phyloP scores from a whole-genome alignment of 164 flowering plant genomes.

The Platanus orientalis region DNA sequence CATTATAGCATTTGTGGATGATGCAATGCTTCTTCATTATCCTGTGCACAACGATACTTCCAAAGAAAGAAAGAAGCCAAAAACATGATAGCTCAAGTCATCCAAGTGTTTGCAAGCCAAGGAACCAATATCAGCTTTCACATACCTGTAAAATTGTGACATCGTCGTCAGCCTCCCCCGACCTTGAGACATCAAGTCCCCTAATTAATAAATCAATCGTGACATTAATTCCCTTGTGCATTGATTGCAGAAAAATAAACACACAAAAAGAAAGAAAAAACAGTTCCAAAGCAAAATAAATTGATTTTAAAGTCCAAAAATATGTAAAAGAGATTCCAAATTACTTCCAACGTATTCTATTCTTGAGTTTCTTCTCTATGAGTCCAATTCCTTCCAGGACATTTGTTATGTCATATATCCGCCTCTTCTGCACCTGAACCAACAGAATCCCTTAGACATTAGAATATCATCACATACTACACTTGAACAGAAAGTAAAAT shows the following conservation, averaged over 20 bases:
- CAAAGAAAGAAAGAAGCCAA: neutral
- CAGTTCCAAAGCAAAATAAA: too few relatives aligned
- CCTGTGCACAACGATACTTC: neutral
- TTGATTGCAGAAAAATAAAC: neutral
- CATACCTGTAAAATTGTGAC: constrained; percentile 57
- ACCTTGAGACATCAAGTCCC: constrained; percentile 64
- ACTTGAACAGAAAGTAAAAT: neutral
- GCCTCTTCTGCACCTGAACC: constrained; percentile 85
- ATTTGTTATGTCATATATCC: constrained; percentile 96
- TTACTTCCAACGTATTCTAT: constrained; percentile 96
- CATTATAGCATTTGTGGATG: neutral
- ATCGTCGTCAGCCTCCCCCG: constrained; percentile 57
- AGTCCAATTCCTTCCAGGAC: constrained; percentile 97
- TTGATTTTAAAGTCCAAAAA: neutral
- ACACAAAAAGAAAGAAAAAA: neutral
- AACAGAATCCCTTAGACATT: constrained; percentile 7
- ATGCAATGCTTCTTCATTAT: neutral
- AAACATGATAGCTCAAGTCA: neutral
- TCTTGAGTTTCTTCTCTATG: constrained; percentile 91
- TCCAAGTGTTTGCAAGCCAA: neutral
- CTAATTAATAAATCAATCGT: constrained; percentile 28
- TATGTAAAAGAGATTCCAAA: neutral
- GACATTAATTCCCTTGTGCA: constrained; percentile 9
- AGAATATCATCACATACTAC: neutral
- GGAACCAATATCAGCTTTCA: constrained; percentile 10